A percentile compares a stretch with the other conserved stretches of the same genome.
These are phyloP conservation scores for Crucibulum laeve DNA, from an alignment of 768 basidiomycete species.

Conservation along the genomic window DNA sequence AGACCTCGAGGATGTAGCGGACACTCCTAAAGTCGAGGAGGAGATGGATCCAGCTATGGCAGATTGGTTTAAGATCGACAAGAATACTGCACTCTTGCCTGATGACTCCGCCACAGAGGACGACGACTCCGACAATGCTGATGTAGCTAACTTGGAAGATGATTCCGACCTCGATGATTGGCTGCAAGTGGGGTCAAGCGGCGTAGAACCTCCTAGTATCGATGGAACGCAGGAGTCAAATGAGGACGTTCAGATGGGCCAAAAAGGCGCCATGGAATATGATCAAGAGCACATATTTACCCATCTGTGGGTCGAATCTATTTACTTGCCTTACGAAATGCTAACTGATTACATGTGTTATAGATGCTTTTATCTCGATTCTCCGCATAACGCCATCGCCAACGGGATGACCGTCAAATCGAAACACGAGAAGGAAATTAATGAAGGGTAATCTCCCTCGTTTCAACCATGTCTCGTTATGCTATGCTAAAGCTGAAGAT, in stretches of 20 bases:
- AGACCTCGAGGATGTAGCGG: slow-evolving; percentile 14
- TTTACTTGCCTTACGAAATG: background rate
- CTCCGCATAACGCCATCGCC: slow-evolving; percentile 63
- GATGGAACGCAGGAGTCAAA: slow-evolving; percentile 24
- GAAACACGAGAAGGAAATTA: slow-evolving; percentile 49
- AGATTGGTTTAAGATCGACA: slow-evolving; percentile 53
- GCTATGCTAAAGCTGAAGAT: slow-evolving; percentile 4
- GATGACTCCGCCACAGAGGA: slow-evolving; percentile 50
- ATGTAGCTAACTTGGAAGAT: slow-evolving; percentile 32
- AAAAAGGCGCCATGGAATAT: slow-evolving; percentile 70
- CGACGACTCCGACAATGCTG: slow-evolving; percentile 60
- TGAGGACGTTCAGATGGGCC: slow-evolving; percentile 63
- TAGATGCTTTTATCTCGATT: slow-evolving; percentile 89
- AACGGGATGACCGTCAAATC: slow-evolving; percentile 58
- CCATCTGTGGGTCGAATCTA: slow-evolving; percentile 58
- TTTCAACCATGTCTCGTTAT: background rate
- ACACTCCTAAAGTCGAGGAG: slow-evolving; percentile 20
- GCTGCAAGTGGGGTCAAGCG: slow-evolving; percentile 3
- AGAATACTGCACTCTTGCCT: slow-evolving; percentile 19
- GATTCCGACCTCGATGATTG: slow-evolving; percentile 13
- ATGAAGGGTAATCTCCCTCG: slow-evolving; percentile 39
- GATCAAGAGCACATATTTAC: slow-evolving; percentile 76
- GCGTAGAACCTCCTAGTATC: slow-evolving; percentile 36
- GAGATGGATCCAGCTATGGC: slow-evolving; percentile 43
- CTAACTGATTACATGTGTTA: slow-evolving; percentile 4